These are phyloP conservation scores for Saturnispora bothae DNA, from an alignment of 805 yeast genomes.

Conservation along the genomic window DNA sequence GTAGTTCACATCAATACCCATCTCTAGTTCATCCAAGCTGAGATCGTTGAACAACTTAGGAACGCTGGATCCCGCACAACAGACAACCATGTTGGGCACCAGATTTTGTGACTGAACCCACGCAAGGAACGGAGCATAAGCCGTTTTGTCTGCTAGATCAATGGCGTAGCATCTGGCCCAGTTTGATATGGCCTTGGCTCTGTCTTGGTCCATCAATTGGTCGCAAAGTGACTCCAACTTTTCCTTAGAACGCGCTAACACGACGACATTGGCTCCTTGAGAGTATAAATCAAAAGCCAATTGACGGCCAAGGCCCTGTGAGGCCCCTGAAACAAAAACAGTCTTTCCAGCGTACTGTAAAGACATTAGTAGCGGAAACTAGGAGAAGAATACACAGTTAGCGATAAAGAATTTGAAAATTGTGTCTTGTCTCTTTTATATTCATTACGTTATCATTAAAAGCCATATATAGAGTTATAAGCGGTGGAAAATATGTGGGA, in stretches of 20 bases:
- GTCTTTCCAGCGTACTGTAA: slow-evolving; percentile 31
- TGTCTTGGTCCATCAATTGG: background rate
- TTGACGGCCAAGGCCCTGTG: slow-evolving; percentile 86
- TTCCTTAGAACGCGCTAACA: slow-evolving; percentile 67
- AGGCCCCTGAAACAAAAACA: slow-evolving; percentile 82
- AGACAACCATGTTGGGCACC: slow-evolving; percentile 61
- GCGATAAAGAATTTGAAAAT: too few relatives aligned
- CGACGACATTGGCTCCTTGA: slow-evolving; percentile 50
- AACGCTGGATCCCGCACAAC: slow-evolving; percentile 81
- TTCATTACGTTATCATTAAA: too few relatives aligned
- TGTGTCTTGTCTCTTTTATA: too few relatives aligned
- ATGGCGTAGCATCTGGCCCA: slow-evolving; percentile 36
- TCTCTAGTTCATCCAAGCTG: slow-evolving; percentile 43
- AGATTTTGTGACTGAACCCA: slow-evolving; percentile 18
- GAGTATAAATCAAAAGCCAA: slow-evolving; percentile 43
- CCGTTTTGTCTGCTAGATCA: slow-evolving; percentile 52
- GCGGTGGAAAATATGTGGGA: too few relatives aligned
- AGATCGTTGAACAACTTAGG: slow-evolving; percentile 73
- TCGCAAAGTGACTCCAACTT: slow-evolving; percentile 41
- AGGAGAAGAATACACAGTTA: too few relatives aligned
- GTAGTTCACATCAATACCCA: slow-evolving; percentile 63
- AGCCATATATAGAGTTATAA: too few relatives aligned
- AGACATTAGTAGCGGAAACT: background rate
- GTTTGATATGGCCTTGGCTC: slow-evolving; percentile 24
- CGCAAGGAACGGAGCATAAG: slow-evolving; percentile 29